Conservation (phyloP, 225 moss, liverwort and hornwort species). For the Polytrichum formosum region DNA sequence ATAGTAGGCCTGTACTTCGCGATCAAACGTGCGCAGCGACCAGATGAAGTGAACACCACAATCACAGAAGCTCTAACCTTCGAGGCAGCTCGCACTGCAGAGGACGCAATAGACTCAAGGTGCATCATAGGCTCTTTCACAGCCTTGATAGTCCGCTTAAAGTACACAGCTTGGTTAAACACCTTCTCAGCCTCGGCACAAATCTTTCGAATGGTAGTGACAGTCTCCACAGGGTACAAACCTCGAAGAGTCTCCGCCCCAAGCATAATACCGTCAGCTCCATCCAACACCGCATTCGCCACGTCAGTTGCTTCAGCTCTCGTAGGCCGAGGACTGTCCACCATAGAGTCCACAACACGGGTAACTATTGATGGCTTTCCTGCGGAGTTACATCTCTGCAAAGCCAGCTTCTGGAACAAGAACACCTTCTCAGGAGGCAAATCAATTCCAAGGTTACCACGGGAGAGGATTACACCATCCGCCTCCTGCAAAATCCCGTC, state of each 20-base stretch:
- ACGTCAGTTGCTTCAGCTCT: constrained; percentile 94
- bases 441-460: constrained; percentile 90
- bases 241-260: constrained; percentile 90
- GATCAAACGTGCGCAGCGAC: constrained; percentile 61
- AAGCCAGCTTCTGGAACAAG: constrained; percentile 84
- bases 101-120: constrained; percentile 88
- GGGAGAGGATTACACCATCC: constrained; percentile 85
- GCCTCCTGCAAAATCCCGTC: constrained; percentile 82
- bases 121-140: constrained; percentile 86
- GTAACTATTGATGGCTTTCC: constrained; percentile 87
- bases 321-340: constrained; percentile 88
- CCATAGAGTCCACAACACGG: constrained; percentile 95
- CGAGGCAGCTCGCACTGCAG: constrained; percentile 64
- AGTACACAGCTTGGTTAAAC: constrained; percentile 84
- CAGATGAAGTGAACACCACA: constrained; percentile 69
- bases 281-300: constrained; percentile 89
- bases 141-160: constrained; percentile 73
- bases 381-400: constrained; percentile 82
- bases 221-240: constrained; percentile 77
- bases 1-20: constrained; percentile 62
- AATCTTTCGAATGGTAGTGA: constrained; percentile 77
- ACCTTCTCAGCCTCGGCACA: constrained; percentile 97
- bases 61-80: constrained; percentile 69
- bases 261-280: constrained; percentile 81
- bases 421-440: constrained; percentile 92